A percentile compares a stretch with the other conserved stretches of the same genome.
Evolutionary conservation across 768 basidiomycete genomes (phyloP).

Genomic region (Hebeloma cylindrosporum): DNA sequence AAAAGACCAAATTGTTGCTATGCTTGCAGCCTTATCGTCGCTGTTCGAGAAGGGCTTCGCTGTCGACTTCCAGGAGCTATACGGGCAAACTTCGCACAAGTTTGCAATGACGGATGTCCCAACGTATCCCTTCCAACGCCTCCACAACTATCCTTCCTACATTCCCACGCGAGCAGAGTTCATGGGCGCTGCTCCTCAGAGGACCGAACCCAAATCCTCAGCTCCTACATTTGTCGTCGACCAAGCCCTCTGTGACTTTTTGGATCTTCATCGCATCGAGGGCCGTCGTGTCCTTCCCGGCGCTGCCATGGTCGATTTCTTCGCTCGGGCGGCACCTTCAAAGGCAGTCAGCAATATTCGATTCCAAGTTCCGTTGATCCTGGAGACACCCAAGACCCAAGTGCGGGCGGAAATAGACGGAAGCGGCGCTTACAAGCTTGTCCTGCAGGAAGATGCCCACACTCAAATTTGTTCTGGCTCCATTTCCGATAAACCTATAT

Average conservation of each 20-base stretch:
- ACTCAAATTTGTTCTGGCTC: conserved; percentile 31
- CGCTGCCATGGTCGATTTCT: conserved; percentile 34
- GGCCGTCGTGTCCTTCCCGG: conserved; percentile 35
- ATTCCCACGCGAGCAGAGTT: conserved; percentile 27
- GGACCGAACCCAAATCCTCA: conserved; percentile 1
- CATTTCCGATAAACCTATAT: conserved; percentile 15
- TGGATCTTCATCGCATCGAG: conserved; percentile 35
- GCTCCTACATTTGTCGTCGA: conserved; percentile 26
- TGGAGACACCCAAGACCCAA: conserved; percentile 25
- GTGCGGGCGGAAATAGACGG: conserved; percentile 23
- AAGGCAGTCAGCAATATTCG: conserved; percentile 27
- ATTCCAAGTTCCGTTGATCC: conserved; percentile 32
- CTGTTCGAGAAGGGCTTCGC: conserved; percentile 29
- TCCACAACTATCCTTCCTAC: conserved; percentile 32
- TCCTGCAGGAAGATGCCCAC: conserved; percentile 19
- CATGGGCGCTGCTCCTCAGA: conserved; percentile 17
- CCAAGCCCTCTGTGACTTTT: conserved; percentile 26
- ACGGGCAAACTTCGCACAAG: conserved; percentile 22
- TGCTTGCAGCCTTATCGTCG: conserved; percentile 27
- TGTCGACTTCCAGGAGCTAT: conserved; percentile 26
- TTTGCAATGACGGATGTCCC: conserved; percentile 29
- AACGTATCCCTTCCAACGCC: conserved; percentile 38
- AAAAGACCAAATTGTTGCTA: conserved; percentile 32
- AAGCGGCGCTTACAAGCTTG: conserved; percentile 25
- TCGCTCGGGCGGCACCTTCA: conserved; percentile 20